Conservation (phyloP, 108 stramenopile genomes). For the Mayamaea pseudoterrestris region DNA sequence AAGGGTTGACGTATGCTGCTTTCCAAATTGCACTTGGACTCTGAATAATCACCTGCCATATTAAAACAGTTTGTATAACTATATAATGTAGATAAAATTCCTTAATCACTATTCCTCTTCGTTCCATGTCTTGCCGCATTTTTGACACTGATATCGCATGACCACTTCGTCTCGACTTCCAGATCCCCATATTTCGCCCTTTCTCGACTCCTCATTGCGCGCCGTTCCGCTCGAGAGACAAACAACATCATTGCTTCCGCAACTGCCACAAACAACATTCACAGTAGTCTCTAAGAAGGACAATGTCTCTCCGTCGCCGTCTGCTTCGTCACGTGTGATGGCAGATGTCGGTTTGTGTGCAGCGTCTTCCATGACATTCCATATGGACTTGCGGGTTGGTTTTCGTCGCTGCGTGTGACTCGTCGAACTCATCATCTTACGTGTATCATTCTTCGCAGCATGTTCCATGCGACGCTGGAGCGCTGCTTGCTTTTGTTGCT, state of each 20-base stretch:
- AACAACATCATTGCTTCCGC: constrained; percentile 42
- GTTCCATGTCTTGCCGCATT: constrained; percentile 57
- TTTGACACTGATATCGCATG: constrained; percentile 39
- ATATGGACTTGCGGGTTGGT: constrained; percentile 29
- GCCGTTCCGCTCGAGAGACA: constrained; percentile 39
- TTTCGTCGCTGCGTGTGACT: neutral
- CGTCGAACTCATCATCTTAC: neutral
- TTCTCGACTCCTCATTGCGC: constrained; percentile 49
- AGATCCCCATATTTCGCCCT: constrained; percentile 67
- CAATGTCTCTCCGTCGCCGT: neutral
- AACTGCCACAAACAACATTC: constrained; percentile 31
- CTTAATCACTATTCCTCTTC: constrained; percentile 29
- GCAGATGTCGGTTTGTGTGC: neutral
- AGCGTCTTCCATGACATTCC: constrained; percentile 44
- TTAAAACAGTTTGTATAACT: neutral
- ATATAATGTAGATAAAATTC: neutral
- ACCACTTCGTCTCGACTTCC: constrained; percentile 49
- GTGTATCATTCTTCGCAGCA: constrained; percentile 3
- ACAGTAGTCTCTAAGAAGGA: too few relatives aligned
- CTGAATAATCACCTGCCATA: neutral
- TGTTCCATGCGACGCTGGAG: constrained; percentile 18
- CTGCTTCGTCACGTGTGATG: neutral
- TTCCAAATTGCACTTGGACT: constrained; percentile 16
- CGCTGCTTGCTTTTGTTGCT: constrained; percentile 9
- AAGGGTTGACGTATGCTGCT: constrained; percentile 54